Evolutionary conservation across 2,329 filamentous ascomycete genomes (phyloP).

Genomic region (Claviceps arundinis): DNA sequence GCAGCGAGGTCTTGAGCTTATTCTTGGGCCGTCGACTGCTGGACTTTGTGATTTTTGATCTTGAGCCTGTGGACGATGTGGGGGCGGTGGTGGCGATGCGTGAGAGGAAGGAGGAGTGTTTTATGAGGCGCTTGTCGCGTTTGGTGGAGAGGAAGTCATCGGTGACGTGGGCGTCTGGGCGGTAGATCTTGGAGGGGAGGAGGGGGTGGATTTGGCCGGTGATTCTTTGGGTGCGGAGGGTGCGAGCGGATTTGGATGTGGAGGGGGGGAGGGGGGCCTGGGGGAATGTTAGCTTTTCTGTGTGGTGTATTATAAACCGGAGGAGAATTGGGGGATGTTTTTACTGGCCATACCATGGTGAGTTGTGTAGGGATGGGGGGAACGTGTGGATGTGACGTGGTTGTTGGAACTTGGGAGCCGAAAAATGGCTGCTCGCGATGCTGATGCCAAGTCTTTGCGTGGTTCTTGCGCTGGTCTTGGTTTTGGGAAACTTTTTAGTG

Average conservation of each 20-base stretch:
- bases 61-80: slow-evolving; percentile 2
- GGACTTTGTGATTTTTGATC: neutral
- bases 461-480: too few relatives aligned
- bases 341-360: too few relatives aligned
- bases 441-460: too few relatives aligned
- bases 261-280: slow-evolving; percentile 24
- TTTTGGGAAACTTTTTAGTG: too few relatives aligned
- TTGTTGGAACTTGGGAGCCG: too few relatives aligned
- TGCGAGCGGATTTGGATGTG: slow-evolving; percentile 26
- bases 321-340: too few relatives aligned
- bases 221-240: slow-evolving; percentile 39
- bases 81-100: slow-evolving; percentile 51
- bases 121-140: slow-evolving; percentile 70
- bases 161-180: slow-evolving; percentile 34
- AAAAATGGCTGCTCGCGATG: too few relatives aligned
- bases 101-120: slow-evolving; percentile 66
- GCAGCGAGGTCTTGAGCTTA: slow-evolving; percentile 65
- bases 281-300: neutral
- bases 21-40: slow-evolving; percentile 47
- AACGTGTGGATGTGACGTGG: too few relatives aligned
- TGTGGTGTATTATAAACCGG: too few relatives aligned
- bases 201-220: slow-evolving; percentile 35
- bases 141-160: slow-evolving; percentile 59
- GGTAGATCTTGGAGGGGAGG: slow-evolving; percentile 38
- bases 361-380: too few relatives aligned